Percentiles rank a stretch among this genome's conserved stretches.
Conservation (phyloP, 305 asterid genomes). For the Fraxinus xanthoxyloides region DNA sequence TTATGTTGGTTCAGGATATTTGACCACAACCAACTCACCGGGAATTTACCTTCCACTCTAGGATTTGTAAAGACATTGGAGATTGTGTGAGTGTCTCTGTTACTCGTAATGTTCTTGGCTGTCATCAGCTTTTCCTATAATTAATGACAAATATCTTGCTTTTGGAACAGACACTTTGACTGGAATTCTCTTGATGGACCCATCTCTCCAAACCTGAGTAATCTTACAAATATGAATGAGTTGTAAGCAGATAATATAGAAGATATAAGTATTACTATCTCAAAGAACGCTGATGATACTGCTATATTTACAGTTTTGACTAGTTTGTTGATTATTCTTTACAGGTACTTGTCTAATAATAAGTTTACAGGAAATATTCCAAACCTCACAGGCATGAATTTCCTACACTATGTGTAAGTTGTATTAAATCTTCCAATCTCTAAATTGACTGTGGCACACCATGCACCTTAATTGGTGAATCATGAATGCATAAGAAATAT, state of each 20-base stretch:
- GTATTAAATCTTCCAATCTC: not conserved
- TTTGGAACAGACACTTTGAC: conserved; percentile 64
- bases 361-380: conserved; percentile 64
- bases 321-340: conserved; percentile 16
- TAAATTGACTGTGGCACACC: not conserved
- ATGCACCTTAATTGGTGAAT: not conserved
- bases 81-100: conserved; percentile 64
- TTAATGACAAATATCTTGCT: conserved; percentile 18
- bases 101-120: conserved; percentile 1
- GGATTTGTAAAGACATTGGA: conserved; percentile 55
- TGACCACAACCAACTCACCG: conserved; percentile 65
- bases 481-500: not conserved
- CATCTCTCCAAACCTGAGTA: conserved; percentile 56
- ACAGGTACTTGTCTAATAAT: conserved; percentile 81
- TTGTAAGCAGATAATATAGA: conserved; percentile 45
- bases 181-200: conserved; percentile 57
- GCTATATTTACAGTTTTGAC: not conserved
- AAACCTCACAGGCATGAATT: conserved; percentile 54
- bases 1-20: conserved; percentile 53
- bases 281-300: not conserved
- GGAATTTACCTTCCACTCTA: conserved; percentile 55
- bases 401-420: conserved; percentile 63
- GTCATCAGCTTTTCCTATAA: not conserved
- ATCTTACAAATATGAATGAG: conserved; percentile 56
- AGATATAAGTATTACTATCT: not conserved